Evolutionary conservation across 129 eudicot species (phyloP).

Genomic region (Lactuca saligna): DNA sequence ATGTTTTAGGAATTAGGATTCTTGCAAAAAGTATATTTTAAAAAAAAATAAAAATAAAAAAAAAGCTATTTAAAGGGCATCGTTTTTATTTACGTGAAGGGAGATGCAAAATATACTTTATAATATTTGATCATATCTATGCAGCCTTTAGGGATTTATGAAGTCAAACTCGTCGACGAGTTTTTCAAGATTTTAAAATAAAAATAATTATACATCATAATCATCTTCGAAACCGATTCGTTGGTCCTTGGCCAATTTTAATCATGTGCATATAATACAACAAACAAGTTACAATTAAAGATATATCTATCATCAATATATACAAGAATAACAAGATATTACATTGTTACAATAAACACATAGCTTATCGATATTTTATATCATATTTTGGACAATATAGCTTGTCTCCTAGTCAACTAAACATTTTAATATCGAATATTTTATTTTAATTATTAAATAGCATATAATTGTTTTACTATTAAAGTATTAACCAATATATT

Average conservation of each 20-base stretch:
- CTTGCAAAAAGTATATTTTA: background rate
- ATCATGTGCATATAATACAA: background rate
- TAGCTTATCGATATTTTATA: background rate
- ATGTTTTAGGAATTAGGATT: background rate
- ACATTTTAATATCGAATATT: background rate
- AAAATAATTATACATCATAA: background rate
- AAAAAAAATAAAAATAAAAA: no score
- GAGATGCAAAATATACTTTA: background rate
- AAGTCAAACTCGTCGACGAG: no score
- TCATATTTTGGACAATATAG: conserved; percentile 13
- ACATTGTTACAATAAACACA: background rate
- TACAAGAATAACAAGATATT: background rate
- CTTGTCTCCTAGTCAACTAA: conserved; percentile 15
- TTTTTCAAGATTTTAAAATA: background rate
- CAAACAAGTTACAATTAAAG: background rate
- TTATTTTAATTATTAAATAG: no score
- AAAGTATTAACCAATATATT: background rate
- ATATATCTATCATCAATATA: background rate
- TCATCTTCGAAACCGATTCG: background rate
- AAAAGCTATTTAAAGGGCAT: background rate
- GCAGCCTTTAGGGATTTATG: no score
- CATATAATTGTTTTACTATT: background rate
- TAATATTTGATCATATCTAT: background rate
- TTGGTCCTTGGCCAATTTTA: background rate
- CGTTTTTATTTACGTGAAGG: background rate